A percentile compares a stretch with the other conserved stretches of the same genome.
Evolutionary conservation across 2,329 filamentous ascomycete species (phyloP).

Genomic region (Setomelanomma holmii): DNA sequence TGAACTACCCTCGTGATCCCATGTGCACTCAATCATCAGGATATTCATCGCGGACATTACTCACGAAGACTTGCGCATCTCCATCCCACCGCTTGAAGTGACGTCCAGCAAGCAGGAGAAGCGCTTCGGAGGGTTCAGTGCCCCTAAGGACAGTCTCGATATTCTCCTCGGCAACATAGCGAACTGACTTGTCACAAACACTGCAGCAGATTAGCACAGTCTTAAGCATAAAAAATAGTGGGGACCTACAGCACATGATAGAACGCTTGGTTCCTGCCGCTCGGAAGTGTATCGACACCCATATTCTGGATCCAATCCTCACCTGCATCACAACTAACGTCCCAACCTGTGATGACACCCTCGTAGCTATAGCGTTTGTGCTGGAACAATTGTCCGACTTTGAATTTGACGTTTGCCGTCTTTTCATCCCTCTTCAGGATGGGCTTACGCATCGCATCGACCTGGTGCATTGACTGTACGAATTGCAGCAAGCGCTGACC

Average conservation of each 20-base stretch:
- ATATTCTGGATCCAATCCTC: conserved; percentile 71
- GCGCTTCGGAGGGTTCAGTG: conserved; percentile 59
- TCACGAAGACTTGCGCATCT: conserved; percentile 73
- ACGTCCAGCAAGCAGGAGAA: conserved; percentile 77
- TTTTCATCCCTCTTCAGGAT: conserved; percentile 15
- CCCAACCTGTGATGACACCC: conserved; percentile 90
- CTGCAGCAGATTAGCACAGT: conserved; percentile 48
- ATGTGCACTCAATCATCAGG: conserved; percentile 73
- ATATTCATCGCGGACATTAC: conserved; percentile 82
- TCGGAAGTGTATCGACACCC: conserved; percentile 65
- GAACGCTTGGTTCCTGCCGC: conserved; percentile 72
- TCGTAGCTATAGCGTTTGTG: conserved; percentile 82
- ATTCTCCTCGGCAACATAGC: conserved; percentile 83
- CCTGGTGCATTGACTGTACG: conserved; percentile 62
- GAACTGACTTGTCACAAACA: conserved; percentile 70
- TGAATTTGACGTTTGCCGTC: conserved; percentile 34
- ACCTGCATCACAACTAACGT: conserved; percentile 63
- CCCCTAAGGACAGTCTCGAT: conserved; percentile 59
- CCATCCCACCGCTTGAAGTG: conserved; percentile 88
- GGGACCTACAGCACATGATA: conserved; percentile 84
- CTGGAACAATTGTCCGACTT: conserved; percentile 80
- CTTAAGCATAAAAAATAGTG: neutral
- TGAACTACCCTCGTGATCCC: neutral
- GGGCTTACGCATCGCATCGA: conserved; percentile 62
- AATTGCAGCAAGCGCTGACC: conserved; percentile 62